Percentiles rank a stretch among this genome's conserved stretches.
Conservation (phyloP, 108 stramenopile genomes). For the Fragilaria radians region DNA sequence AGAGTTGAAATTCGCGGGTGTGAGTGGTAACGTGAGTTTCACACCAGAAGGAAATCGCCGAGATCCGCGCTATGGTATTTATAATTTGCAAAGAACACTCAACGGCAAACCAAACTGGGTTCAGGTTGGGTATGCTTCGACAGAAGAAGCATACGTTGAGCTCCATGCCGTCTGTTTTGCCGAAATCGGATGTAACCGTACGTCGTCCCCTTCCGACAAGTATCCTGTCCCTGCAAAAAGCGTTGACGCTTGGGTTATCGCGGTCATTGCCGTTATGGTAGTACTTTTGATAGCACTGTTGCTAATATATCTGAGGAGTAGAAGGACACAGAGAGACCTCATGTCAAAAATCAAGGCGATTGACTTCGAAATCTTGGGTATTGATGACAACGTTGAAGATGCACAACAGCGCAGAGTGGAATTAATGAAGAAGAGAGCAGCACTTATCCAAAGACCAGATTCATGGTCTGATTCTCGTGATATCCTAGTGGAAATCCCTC, state of each 20-base stretch:
- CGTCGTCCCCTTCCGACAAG: background rate
- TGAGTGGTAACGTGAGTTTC: constrained; percentile 8
- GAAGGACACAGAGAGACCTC: background rate
- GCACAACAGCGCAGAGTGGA: background rate
- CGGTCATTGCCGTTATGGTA: constrained; percentile 4
- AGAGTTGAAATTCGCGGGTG: constrained; percentile 4
- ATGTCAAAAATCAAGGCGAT: background rate
- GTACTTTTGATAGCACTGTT: background rate
- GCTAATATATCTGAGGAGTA: constrained; percentile 1
- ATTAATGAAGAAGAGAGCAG: background rate
- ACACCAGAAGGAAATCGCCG: constrained; percentile 5
- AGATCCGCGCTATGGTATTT: constrained; percentile 8
- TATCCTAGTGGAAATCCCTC: background rate
- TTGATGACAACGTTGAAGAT: background rate
- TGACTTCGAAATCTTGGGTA: too few relatives aligned
- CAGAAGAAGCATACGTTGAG: background rate
- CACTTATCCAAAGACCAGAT: background rate
- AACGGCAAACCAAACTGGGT: background rate
- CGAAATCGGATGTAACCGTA: background rate
- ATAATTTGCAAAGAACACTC: background rate
- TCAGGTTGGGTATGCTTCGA: background rate
- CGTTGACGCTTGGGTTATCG: constrained; percentile 4
- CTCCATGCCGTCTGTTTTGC: constrained; percentile 3
- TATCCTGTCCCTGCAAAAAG: background rate
- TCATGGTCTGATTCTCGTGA: background rate